Conservation (phyloP, 495 filamentous ascomycete genomes). For the Chaetomium tenue region DNA sequence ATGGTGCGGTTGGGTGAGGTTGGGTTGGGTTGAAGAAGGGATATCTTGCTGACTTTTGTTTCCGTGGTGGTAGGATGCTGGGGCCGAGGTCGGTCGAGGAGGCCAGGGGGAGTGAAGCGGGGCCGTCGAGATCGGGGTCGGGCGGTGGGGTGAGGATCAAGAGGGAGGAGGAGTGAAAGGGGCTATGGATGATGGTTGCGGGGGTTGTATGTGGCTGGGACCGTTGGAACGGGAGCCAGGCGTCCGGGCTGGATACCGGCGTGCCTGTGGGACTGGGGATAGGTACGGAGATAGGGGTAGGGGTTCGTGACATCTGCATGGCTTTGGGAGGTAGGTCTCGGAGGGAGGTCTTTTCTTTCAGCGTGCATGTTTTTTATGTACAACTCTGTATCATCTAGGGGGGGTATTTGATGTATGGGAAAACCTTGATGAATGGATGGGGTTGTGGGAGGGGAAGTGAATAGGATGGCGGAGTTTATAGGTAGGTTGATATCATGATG, state of each 20-base stretch:
- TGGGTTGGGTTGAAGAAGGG: background rate
- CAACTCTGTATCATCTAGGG: background rate
- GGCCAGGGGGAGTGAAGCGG: background rate
- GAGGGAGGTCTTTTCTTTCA: background rate
- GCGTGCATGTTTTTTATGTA: background rate
- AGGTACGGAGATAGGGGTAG: background rate
- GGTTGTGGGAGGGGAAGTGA: no score
- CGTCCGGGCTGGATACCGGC: background rate
- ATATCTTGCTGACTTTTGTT: background rate
- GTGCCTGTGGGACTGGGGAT: background rate
- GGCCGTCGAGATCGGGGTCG: conserved; percentile 18
- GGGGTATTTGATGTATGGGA: background rate
- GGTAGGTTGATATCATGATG: no score
- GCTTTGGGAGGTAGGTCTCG: background rate
- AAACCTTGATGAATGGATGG: no score
- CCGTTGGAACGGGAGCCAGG: background rate
- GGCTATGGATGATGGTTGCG: background rate
- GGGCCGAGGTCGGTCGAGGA: conserved; percentile 51
- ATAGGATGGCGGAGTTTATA: no score
- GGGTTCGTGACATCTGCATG: background rate
- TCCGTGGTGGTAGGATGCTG: conserved; percentile 55
- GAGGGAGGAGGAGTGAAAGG: conserved; percentile 12
- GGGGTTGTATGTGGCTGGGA: no score
- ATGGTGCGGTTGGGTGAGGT: background rate
- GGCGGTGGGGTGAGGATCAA: conserved; percentile 19